Percentiles rank a stretch among this genome's conserved stretches.
phyloP scores from a whole-genome alignment of 345 rosid species.

The Lagerstroemia speciosa region DNA sequence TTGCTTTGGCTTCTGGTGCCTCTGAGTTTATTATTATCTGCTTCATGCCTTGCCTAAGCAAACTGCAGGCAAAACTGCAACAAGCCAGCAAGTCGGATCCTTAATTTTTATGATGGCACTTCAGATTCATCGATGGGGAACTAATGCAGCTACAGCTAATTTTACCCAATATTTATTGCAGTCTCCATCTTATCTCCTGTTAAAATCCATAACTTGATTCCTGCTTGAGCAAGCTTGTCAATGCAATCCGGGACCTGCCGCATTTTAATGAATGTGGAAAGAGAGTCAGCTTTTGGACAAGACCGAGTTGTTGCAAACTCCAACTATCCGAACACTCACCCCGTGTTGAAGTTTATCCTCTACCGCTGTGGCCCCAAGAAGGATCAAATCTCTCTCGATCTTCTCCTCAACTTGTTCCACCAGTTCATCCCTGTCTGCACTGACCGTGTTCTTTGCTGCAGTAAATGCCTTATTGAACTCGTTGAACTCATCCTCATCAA shows the following conservation, averaged over 20 bases:
- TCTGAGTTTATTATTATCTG: slow-evolving; percentile 83
- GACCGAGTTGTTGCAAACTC: background rate
- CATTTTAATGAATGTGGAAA: slow-evolving; percentile 6
- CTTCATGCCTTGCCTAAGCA: slow-evolving; percentile 89
- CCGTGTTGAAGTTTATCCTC: slow-evolving; percentile 97
- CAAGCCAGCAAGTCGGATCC: background rate
- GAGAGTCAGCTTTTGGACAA: background rate
- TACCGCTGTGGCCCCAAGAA: slow-evolving; percentile 93
- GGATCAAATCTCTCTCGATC: slow-evolving; percentile 67
- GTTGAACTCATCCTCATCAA: slow-evolving; percentile 58
- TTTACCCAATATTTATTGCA: slow-evolving; percentile 85
- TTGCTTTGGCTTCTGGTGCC: slow-evolving; percentile 45
- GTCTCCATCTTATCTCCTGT: slow-evolving; percentile 99
- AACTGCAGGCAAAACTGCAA: slow-evolving; percentile 89
- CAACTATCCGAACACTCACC: slow-evolving; percentile 30
- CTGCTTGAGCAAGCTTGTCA: slow-evolving; percentile 95
- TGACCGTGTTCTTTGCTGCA: slow-evolving; percentile 56
- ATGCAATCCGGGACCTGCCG: slow-evolving; percentile 93
- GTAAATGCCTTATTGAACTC: slow-evolving; percentile 56
- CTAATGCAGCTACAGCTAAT: background rate
- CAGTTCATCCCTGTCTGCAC: slow-evolving; percentile 58
- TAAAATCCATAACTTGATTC: slow-evolving; percentile 90
- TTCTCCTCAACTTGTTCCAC: slow-evolving; percentile 58
- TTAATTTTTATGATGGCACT: background rate
- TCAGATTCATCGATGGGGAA: background rate